Evolutionary conservation across 2,329 filamentous ascomycete species (phyloP), one percentile per base, ranked within the genome.

Genomic region (Nemania abortiva): DNA sequence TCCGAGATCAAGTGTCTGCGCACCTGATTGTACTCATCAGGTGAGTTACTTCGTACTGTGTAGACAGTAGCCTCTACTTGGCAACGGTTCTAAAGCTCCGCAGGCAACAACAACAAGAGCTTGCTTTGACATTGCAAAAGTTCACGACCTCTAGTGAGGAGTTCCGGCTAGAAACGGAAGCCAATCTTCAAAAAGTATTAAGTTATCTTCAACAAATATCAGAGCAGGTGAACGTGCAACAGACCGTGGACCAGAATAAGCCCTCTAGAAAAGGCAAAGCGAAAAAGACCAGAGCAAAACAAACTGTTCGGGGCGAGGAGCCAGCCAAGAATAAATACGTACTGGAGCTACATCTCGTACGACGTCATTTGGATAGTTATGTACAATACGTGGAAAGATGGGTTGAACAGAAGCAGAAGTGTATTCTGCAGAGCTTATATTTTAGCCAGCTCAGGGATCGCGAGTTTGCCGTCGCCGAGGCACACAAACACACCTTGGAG

Each of bases 31-130:
- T 49, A 6, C 45, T 49, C 3, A 49, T 49, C 11, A 20, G 45
- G 45, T 49, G 45, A 49, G 45, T 4, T 49, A 24, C 3, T 22
- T 24, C 18, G 22, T 49, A 4, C 5, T 47, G 5, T 5, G n/a
- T 47, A 49, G 18, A 3, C 6, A 20, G 45, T 15, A 20, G 22
- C 10, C 15, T 11, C 45, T 49, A 6, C 11, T 20, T 22, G 45
- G 15, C 20, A 11, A 20, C 20, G 6, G 20, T 49, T 7, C n/a
- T 49, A 24, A 20, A 4, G 3, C 3, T 20, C 6, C 6, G 10
- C 45, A 49, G 45, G 45, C 45, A 49, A 22, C n/a, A 49, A 49
- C 45, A 49, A 22, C 45, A 22, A 49, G 45, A 49, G 15, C 45
- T 49, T 49, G 11, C 9, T 11, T 24, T 49, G n/a, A 24, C 45